Evolutionary conservation across 2,329 filamentous ascomycete genomes (phyloP), one percentile per base, ranked within the genome.

Genomic region (Exserohilum turcica): DNA sequence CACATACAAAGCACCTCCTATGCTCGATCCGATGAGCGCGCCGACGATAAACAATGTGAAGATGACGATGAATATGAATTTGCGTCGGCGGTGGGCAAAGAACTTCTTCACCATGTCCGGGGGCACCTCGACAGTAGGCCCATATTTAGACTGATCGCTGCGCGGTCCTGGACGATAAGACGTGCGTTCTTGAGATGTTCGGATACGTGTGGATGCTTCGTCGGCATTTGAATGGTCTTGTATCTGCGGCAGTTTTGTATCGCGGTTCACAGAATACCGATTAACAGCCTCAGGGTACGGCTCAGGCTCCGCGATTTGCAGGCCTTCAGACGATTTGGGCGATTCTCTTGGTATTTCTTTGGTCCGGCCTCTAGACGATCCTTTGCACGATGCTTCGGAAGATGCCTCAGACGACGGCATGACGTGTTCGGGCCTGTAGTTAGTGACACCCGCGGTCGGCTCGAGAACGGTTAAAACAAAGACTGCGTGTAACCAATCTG

Each of bases 241-340:
- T 12, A 47, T 19, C 24, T 52, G 48, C 33, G 48, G 48, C 5
- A 52, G 43, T 36, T 52, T 52, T 13, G 48, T 47, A 36, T 52
- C 43, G 16, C 43, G 27, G n/a, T 39, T 24, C 9, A 21, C 27
- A 19, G 35, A 40, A 15, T 52, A 47, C 29, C 36, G 43, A 27
- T 47, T 40, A 4, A 52, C 43, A 7, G 43, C 35, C 6, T 52
- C 43, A 6, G 48, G 43, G 18, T 52, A 47, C 10, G 48, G 31
- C 35, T 51, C 42, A 15, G 42, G 48, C n/a, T 51, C 40, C 27
- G 48, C 48, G 19, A 51, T 51, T n/a, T 51, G 42, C 27, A 51
- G 31, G 27, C 42, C 48, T 46, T 51, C 48, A 5, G 42, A 39
- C 19, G 44, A 43, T 21, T 15, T 33, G 5, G 18, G 8, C 10